phyloP scores from a whole-genome alignment of 1,284 basidiomycete species.

The Cystobasidiaceae sp. region DNA sequence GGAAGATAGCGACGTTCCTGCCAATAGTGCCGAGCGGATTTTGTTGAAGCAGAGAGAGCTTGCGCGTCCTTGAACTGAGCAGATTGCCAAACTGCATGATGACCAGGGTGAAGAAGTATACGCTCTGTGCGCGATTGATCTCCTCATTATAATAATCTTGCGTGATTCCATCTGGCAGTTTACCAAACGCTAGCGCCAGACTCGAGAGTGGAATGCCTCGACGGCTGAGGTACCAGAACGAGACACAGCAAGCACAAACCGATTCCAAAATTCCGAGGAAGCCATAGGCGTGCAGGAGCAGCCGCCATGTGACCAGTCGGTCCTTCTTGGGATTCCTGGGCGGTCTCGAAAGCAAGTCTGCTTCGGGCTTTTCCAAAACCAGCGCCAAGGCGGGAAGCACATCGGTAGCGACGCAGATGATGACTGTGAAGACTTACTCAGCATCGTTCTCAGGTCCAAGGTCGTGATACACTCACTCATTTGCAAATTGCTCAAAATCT shows the following conservation, averaged over 20 bases:
- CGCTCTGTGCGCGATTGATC: slow-evolving; percentile 51
- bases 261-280: slow-evolving; percentile 59
- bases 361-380: slow-evolving; percentile 58
- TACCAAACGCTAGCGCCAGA: slow-evolving; percentile 55
- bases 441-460: too few relatives aligned
- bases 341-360: slow-evolving; percentile 55
- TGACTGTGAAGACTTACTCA: slow-evolving; percentile 49
- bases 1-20: slow-evolving; percentile 51
- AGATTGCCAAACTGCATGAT: slow-evolving; percentile 64
- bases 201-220: slow-evolving; percentile 57
- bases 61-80: slow-evolving; percentile 54
- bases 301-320: slow-evolving; percentile 50
- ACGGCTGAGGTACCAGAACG: slow-evolving; percentile 47
- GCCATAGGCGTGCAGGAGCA: slow-evolving; percentile 62
- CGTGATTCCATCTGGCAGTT: slow-evolving; percentile 42
- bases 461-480: slow-evolving; percentile 43
- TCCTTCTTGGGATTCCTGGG: slow-evolving; percentile 60
- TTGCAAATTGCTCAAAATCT: slow-evolving; percentile 54
- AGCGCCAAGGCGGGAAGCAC: slow-evolving; percentile 55
- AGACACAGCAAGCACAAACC: slow-evolving; percentile 55
- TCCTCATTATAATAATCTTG: slow-evolving; percentile 48
- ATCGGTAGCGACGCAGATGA: slow-evolving; percentile 60
- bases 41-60: slow-evolving; percentile 54
- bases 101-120: slow-evolving; percentile 55
- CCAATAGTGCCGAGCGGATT: slow-evolving; percentile 47